Evolutionary conservation across 2,329 filamentous ascomycete genomes (phyloP), one percentile per base, ranked within the genome.

Genomic region (Cladosporium sp.): DNA sequence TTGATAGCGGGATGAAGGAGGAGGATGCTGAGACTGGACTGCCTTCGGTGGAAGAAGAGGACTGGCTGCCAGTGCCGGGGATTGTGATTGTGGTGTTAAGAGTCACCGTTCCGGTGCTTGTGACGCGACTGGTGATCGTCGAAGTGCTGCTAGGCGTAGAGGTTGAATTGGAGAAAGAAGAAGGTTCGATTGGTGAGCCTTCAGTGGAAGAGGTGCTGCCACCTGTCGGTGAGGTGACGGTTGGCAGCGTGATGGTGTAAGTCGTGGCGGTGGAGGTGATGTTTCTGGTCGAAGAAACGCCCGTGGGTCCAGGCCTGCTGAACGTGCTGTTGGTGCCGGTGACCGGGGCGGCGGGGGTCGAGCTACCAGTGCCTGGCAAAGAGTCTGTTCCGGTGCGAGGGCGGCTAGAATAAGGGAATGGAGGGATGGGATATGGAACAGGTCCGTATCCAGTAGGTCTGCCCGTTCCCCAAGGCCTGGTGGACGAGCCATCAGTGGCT

Each of bases 21-120:
- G 30, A 15, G 9, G 38, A 22, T 4, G 32, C 30, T 12, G 45
- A 32, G 15, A 57, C 32, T 8, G 47, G 33, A 6, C 33, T 36
- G 22, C 16, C 43, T 41, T 49, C 46, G 1, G 49, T 41, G 19
- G 40, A 27, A 38, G 36, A 50, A 36, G 40, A 27, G 2, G 45
- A 15, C 22, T 27, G 22, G 22, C 38, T 46, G 46, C 46, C 43
- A 9, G 8, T 46, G 29, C 27, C 25, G 11, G 40, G 3, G 15
- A 50, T 13, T 11, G 64, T 54, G 57, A 64, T 5, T 50, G 56
- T 22, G 62, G 61, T 27, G 57, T 56, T 8, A 59, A 56, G 27
- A 55, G 54, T 25, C 50, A 57, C n/a, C 53, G 43, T 45, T 29
- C 43, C 36, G 19, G 47, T 42, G 38, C 25, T 38, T 38, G 38